Evolutionary conservation across 257 asterid genomes (phyloP), one percentile per base, ranked within the genome.

Genomic region (Leptodermis oblonga): DNA sequence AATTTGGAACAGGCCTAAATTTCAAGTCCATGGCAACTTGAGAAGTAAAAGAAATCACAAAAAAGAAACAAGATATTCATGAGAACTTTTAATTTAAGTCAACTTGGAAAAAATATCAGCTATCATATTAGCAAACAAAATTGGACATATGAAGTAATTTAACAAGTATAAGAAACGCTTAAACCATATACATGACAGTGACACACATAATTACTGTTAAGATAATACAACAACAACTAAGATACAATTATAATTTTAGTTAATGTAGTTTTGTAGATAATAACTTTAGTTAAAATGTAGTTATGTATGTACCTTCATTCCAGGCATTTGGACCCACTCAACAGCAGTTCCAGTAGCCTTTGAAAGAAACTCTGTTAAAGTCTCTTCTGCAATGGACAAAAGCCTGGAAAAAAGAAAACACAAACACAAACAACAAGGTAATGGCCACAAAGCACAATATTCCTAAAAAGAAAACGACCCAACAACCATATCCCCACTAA

Each of bases 271-370:
- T n/a, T 7, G 30, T 20, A 52, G 59, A n/a, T n/a, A 23, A 22
- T 52, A n/a, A n/a, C n/a, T 20, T 30, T 20, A 48, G 51, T 46
- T 48, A 17, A 23, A 25, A 17, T 10, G n/a, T 17, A 12, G 45
- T 23, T 34, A 36, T 2, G 56, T 10, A 52, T 52, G 45, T 37
- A 92, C 98, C 98, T 92, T 92, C 98, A 92, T 92, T 84, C 98
- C 98, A 81, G 97, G 98, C 98, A 92, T 88, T 83, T 90, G 98
- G 88, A 92, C 95, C 98, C 98, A 92, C 98, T 92, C 97, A 73
- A 92, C 93, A 76, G 97, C 98, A 70, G 98, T 92, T 79, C 98
- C 98, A 75, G 98, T 92, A 30, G 98, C 98, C 96, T 92, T 92
- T 31, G 98, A 90, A 76, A 92, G 88, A 92, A 92, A 92, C 96